Percentiles rank a stretch among this genome's conserved stretches.
Conservation (phyloP, 441 rosid species). For the Jatropha podagrica region DNA sequence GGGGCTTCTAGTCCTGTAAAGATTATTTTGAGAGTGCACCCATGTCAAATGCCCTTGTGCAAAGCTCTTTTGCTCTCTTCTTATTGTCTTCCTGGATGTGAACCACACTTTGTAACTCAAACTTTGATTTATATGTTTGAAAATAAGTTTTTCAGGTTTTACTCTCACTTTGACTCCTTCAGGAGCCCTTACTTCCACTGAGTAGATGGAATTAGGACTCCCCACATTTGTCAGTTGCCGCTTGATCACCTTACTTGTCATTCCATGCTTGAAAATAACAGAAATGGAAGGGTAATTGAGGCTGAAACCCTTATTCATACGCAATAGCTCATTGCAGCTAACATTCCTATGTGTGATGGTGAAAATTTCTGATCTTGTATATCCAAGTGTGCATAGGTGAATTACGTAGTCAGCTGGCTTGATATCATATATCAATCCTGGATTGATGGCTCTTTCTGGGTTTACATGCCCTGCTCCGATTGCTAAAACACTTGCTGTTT, state of each 20-base stretch:
- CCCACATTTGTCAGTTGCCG: conserved; percentile 72
- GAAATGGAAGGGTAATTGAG: conserved; percentile 84
- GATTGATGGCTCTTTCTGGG: conserved; percentile 65
- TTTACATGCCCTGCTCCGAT: conserved; percentile 74
- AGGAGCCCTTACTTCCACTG: conserved; percentile 50
- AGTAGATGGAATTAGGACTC: conserved; percentile 44
- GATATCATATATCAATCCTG: conserved; percentile 73
- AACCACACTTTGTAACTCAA: conserved; percentile 66
- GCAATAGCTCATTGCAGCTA: conserved; percentile 50
- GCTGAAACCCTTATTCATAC: conserved; percentile 52
- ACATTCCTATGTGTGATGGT: conserved; percentile 76
- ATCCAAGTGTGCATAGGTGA: conserved; percentile 69
- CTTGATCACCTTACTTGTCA: conserved; percentile 41
- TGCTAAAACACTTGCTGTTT: conserved; percentile 55
- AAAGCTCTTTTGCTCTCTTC: conserved; percentile 28
- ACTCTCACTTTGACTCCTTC: conserved; percentile 65
- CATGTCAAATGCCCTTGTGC: conserved; percentile 80
- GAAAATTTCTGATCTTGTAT: conserved; percentile 61
- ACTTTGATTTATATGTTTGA: conserved; percentile 51
- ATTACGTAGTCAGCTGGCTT: conserved; percentile 55
- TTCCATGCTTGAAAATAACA: conserved; percentile 50
- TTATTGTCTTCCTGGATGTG: conserved; percentile 46
- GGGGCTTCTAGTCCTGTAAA: conserved; percentile 73
- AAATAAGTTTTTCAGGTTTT: conserved; percentile 56
- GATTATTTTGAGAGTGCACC: conserved; percentile 49